These are phyloP conservation scores for Chrysosporium queenslandicum DNA, from an alignment of 2,329 filamentous ascomycete genomes.

Conservation along the genomic window DNA sequence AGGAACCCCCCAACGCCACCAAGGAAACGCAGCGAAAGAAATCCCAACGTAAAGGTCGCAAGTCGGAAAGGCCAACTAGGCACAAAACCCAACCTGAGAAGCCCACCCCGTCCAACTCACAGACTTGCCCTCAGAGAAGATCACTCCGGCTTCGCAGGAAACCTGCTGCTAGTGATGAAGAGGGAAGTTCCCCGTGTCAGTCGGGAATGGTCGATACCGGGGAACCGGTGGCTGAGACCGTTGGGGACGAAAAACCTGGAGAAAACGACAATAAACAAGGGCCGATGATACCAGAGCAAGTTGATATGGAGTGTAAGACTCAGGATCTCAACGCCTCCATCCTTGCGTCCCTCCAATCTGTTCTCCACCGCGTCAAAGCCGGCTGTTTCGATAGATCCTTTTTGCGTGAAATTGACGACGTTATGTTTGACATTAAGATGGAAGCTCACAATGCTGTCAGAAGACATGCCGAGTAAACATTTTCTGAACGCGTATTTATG, in stretches of 20 bases:
- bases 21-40: neutral
- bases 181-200: neutral
- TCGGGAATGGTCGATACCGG: neutral
- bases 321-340: conserved; percentile 30
- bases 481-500: neutral
- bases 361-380: conserved; percentile 51
- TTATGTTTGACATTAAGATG: conserved; percentile 67
- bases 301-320: neutral
- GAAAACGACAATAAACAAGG: neutral
- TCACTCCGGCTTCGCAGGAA: conserved; percentile 25
- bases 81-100: neutral
- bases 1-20: neutral
- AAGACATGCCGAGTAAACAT: conserved; percentile 30
- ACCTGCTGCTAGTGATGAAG: conserved; percentile 8
- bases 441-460: conserved; percentile 62
- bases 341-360: conserved; percentile 44
- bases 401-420: conserved; percentile 62
- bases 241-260: neutral
- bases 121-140: conserved; percentile 24
- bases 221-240: neutral
- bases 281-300: neutral
- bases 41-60: neutral
- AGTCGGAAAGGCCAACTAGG: neutral
- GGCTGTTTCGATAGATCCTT: conserved; percentile 54
- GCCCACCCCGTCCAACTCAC: conserved; percentile 14